Percentiles rank a stretch among this genome's conserved stretches.
Conservation (phyloP, 2,329 filamentous ascomycete species). For the Pleomassaria siparia region DNA sequence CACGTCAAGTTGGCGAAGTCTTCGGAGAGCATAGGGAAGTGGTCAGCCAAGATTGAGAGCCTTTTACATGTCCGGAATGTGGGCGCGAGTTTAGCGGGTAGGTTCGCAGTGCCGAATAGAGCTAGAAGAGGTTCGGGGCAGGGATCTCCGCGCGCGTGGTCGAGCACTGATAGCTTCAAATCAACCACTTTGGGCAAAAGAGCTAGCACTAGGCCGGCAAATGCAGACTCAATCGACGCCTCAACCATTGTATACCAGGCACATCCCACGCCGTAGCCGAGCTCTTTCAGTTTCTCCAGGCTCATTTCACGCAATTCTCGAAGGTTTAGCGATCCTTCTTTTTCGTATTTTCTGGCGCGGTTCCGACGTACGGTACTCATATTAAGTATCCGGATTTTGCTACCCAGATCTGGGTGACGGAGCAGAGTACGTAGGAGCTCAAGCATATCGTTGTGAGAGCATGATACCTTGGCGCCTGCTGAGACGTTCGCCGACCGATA, state of each 20-base stretch:
- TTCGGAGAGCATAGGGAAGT: constrained; percentile 11
- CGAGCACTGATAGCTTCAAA: constrained; percentile 22
- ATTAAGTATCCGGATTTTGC: constrained; percentile 19
- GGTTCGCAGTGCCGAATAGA: constrained; percentile 18
- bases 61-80: constrained; percentile 13
- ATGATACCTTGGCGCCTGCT: constrained; percentile 14
- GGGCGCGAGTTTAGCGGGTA: constrained; percentile 8
- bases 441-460: constrained; percentile 20
- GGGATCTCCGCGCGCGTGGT: constrained; percentile 17
- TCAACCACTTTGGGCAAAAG: constrained; percentile 21
- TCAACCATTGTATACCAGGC: constrained; percentile 21
- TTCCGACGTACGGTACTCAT: constrained; percentile 20
- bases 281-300: constrained; percentile 10
- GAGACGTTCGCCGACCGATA: constrained; percentile 14
- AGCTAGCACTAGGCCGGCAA: constrained; percentile 20
- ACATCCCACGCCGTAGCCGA: constrained; percentile 13
- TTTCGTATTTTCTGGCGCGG: constrained; percentile 14
- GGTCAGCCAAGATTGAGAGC: constrained; percentile 16
- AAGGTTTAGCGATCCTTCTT: constrained; percentile 2
- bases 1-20: constrained; percentile 16
- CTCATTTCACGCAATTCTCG: constrained; percentile 13
- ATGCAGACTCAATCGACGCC: constrained; percentile 27
- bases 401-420: constrained; percentile 21
- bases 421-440: constrained; percentile 25
- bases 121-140: constrained; percentile 23